Evolutionary conservation across 2,329 filamentous ascomycete species (phyloP).

Genomic region (Pseudogymnoascus sp.): DNA sequence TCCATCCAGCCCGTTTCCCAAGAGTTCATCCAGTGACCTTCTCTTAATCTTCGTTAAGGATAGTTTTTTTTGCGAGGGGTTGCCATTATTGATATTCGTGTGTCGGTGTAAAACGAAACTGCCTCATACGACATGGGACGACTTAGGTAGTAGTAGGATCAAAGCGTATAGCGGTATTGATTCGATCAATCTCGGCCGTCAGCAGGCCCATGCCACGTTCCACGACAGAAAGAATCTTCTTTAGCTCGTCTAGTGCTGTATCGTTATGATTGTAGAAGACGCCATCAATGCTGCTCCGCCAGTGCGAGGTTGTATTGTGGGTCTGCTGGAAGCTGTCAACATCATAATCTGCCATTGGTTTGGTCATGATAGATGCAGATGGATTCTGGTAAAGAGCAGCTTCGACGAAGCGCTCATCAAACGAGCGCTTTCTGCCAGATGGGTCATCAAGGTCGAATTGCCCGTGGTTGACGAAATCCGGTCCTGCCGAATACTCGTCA

Average conservation of each 20-base stretch:
- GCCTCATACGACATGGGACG: neutral
- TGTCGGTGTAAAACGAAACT: neutral
- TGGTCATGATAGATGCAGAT: neutral
- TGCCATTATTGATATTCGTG: neutral
- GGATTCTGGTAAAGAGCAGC: slow-evolving; percentile 19
- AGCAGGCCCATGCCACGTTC: slow-evolving; percentile 26
- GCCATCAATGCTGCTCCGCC: slow-evolving; percentile 26
- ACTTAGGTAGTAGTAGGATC: neutral
- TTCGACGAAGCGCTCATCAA: slow-evolving; percentile 29
- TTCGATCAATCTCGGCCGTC: slow-evolving; percentile 16
- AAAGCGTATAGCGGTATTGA: slow-evolving; percentile 9
- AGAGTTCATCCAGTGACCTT: neutral
- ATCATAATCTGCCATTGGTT: slow-evolving; percentile 19
- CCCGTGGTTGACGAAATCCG: slow-evolving; percentile 4
- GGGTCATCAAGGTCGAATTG: slow-evolving; percentile 25
- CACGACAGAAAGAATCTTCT: slow-evolving; percentile 26
- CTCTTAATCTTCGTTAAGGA: neutral
- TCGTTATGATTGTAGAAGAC: slow-evolving; percentile 28
- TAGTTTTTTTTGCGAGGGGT: neutral
- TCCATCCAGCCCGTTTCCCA: neutral
- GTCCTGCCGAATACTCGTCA: slow-evolving; percentile 23
- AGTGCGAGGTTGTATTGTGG: slow-evolving; percentile 26
- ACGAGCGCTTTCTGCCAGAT: slow-evolving; percentile 17
- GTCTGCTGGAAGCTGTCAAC: slow-evolving; percentile 23
- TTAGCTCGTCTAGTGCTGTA: slow-evolving; percentile 23